Conservation (phyloP, 2,329 filamentous ascomycete species). For the Fusarium fracticaudum region DNA sequence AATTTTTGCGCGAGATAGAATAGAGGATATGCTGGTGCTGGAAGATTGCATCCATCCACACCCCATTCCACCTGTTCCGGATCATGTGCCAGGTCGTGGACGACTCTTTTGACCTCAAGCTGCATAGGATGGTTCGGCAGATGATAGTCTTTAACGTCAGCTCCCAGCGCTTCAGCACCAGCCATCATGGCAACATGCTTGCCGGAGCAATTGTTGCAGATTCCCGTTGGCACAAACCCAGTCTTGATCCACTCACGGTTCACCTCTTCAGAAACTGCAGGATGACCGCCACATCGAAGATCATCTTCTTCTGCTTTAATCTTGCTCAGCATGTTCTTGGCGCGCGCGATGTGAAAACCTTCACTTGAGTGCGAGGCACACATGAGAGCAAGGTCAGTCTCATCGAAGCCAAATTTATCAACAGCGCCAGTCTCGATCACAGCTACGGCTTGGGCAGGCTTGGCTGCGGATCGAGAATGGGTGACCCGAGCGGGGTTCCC, state of each 20-base stretch:
- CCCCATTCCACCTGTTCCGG: slow-evolving; percentile 51
- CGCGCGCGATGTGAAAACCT: slow-evolving; percentile 50
- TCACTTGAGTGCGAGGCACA: slow-evolving; percentile 60
- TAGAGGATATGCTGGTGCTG: slow-evolving; percentile 56
- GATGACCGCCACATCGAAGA: slow-evolving; percentile 56
- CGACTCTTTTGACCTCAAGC: slow-evolving; percentile 46
- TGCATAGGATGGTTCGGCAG: slow-evolving; percentile 51
- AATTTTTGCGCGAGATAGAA: slow-evolving; percentile 48
- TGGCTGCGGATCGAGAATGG: slow-evolving; percentile 56
- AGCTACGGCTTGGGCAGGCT: slow-evolving; percentile 56
- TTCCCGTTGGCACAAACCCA: slow-evolving; percentile 49
- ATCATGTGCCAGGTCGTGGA: slow-evolving; percentile 49
- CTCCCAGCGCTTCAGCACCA: slow-evolving; percentile 51
- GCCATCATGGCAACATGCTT: slow-evolving; percentile 60
- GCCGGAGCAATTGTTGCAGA: slow-evolving; percentile 59
- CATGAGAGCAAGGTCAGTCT: slow-evolving; percentile 56
- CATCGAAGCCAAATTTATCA: slow-evolving; percentile 49
- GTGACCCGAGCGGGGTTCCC: slow-evolving; percentile 55
- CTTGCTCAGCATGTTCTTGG: slow-evolving; percentile 51
- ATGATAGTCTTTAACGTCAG: slow-evolving; percentile 48
- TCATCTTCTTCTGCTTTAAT: slow-evolving; percentile 47
- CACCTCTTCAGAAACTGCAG: slow-evolving; percentile 47
- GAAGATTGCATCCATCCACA: slow-evolving; percentile 59
- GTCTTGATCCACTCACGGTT: slow-evolving; percentile 52
- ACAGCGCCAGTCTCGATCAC: slow-evolving; percentile 54